A percentile compares a stretch with the other conserved stretches of the same genome.
Conservation (phyloP, 139 green algal species). For the Parachlorella kessleri region DNA sequence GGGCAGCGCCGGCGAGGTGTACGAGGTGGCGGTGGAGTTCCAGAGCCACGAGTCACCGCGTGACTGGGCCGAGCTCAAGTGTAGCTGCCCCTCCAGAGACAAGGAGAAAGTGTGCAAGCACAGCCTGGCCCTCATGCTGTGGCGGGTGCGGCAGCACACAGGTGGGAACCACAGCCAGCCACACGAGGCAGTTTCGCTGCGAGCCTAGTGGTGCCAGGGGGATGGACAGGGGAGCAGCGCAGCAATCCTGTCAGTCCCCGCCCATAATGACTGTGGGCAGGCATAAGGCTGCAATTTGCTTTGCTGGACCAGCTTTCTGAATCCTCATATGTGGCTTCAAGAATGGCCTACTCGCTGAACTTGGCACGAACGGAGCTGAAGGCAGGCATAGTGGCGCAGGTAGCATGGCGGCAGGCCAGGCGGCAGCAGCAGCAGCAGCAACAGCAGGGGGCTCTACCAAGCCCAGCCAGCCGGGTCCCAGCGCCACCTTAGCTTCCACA, state of each 20-base stretch:
- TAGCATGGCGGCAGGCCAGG: too few relatives aligned
- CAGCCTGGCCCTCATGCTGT: conserved; percentile 7
- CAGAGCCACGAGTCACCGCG: neutral
- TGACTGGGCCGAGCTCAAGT: neutral
- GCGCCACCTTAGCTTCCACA: too few relatives aligned
- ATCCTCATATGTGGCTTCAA: too few relatives aligned
- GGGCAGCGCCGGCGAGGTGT: conserved; percentile 6
- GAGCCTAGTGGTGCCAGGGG: neutral
- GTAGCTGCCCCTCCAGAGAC: neutral
- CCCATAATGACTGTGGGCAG: too few relatives aligned
- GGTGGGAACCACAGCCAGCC: neutral
- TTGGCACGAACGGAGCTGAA: too few relatives aligned
- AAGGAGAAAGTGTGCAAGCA: conserved; percentile 25
- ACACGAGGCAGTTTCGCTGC: neutral
- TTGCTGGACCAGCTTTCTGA: too few relatives aligned
- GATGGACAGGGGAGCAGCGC: neutral
- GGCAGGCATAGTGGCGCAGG: too few relatives aligned
- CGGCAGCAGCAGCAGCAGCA: too few relatives aligned
- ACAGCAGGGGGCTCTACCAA: too few relatives aligned
- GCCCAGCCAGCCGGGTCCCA: too few relatives aligned
- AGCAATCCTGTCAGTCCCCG: neutral
- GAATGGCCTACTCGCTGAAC: too few relatives aligned
- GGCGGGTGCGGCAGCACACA: neutral
- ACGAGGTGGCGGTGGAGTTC: neutral
- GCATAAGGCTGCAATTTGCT: too few relatives aligned